phyloP scores from a whole-genome alignment of 2,329 filamentous ascomycete genomes.

The Microthyrium microscopicum region DNA sequence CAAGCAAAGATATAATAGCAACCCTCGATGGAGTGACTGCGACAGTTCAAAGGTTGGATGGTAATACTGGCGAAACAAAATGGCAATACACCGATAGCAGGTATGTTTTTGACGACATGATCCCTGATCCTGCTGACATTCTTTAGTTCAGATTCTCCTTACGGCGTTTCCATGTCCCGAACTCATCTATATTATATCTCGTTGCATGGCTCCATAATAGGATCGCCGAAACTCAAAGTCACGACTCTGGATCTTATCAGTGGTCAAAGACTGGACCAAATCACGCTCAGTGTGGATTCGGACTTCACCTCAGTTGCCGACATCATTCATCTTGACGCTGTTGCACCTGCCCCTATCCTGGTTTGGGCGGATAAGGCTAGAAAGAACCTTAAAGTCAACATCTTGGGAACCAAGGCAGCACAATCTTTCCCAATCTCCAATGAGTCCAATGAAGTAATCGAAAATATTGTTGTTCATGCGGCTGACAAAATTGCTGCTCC shows the following conservation, averaged over 20 bases:
- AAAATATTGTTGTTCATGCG: constrained; percentile 50
- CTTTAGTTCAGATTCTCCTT: constrained; percentile 54
- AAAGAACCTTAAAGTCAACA: constrained; percentile 51
- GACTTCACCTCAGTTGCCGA: constrained; percentile 50
- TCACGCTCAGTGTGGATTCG: constrained; percentile 54
- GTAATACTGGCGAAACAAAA: constrained; percentile 51
- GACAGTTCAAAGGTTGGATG: constrained; percentile 55
- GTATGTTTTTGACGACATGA: constrained; percentile 17
- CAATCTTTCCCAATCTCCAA: constrained; percentile 27
- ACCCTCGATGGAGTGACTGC: constrained; percentile 42
- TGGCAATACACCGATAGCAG: constrained; percentile 61
- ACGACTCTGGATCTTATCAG: constrained; percentile 55
- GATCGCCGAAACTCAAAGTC: constrained; percentile 62
- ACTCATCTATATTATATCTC: constrained; percentile 61
- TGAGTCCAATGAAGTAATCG: constrained; percentile 20
- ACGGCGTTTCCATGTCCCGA: constrained; percentile 56
- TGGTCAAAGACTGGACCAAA: constrained; percentile 56
- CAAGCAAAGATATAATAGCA: constrained; percentile 51
- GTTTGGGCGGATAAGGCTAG: constrained; percentile 53
- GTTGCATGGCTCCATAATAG: constrained; percentile 47
- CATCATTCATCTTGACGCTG: constrained; percentile 59
- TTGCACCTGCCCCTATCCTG: constrained; percentile 57
- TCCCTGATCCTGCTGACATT: constrained; percentile 14
- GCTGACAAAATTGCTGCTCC: constrained; percentile 54
- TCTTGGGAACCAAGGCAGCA: constrained; percentile 37